Conservation (phyloP, 2,329 filamentous ascomycete species). For the Aureobasidium melanogenum region DNA sequence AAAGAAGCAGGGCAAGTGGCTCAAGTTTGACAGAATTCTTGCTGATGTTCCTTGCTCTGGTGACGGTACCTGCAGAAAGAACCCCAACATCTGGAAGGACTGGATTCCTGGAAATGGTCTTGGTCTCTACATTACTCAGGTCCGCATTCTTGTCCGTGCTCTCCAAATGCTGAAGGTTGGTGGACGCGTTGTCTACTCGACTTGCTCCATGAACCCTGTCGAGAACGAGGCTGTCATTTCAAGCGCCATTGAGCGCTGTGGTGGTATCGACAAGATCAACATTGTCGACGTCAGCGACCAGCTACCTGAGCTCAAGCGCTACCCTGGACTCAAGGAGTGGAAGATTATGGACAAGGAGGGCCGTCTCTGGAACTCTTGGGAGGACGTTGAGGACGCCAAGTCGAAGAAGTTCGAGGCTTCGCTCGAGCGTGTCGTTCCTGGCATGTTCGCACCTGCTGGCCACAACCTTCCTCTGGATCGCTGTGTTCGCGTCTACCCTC, state of each 20-base stretch:
- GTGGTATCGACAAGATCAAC: conserved; percentile 69
- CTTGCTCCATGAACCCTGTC: conserved; percentile 96
- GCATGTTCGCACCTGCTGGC: conserved; percentile 68
- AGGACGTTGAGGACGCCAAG: conserved; percentile 65
- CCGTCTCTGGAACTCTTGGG: conserved; percentile 70
- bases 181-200: conserved; percentile 92
- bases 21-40: conserved; percentile 94
- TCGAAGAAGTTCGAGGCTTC: conserved; percentile 45
- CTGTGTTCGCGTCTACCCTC: conserved; percentile 90
- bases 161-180: conserved; percentile 94
- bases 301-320: conserved; percentile 67
- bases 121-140: conserved; percentile 78
- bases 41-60: conserved; percentile 96
- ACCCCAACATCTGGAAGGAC: conserved; percentile 86
- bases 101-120: conserved; percentile 84
- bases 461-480: conserved; percentile 68
- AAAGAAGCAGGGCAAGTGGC: conserved; percentile 57
- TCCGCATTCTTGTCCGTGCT: conserved; percentile 81
- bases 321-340: conserved; percentile 71
- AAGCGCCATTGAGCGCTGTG: conserved; percentile 81
- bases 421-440: conserved; percentile 63
- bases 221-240: conserved; percentile 93
- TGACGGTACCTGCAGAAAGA: conserved; percentile 90
- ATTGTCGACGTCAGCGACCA: conserved; percentile 75
- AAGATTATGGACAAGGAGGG: conserved; percentile 82